Percentiles rank a stretch among this genome's conserved stretches.
phyloP scores from a whole-genome alignment of 495 filamentous ascomycete species.

The Aspergillus heteromorphus region DNA sequence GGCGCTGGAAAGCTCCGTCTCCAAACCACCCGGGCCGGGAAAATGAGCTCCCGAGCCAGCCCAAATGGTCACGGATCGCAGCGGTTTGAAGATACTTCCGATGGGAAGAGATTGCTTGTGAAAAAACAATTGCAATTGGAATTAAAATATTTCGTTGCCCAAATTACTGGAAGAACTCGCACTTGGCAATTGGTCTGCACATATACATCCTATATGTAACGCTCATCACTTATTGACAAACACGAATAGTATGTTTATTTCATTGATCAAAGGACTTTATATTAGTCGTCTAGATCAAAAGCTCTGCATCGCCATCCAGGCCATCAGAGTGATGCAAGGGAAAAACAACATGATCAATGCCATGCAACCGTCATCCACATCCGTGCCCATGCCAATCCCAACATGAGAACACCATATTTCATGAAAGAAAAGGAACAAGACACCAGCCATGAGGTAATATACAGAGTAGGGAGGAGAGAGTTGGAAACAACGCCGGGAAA shows the following conservation, averaged over 20 bases:
- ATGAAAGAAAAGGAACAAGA: constrained; percentile 7
- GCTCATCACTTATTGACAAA: no score
- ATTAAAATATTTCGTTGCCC: no score
- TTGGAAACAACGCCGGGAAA: constrained; percentile 16
- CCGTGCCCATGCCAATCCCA: constrained; percentile 11
- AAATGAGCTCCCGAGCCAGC: neutral
- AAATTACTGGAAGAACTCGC: no score
- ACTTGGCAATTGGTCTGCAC: no score
- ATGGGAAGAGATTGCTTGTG: neutral
- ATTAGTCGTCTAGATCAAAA: constrained; percentile 8
- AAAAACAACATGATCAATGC: constrained; percentile 11
- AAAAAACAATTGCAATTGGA: no score
- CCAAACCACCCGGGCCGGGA: neutral
- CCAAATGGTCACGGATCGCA: neutral
- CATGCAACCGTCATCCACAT: constrained; percentile 9
- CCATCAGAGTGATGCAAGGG: constrained; percentile 2
- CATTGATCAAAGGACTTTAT: neutral
- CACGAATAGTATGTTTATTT: no score
- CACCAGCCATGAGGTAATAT: constrained; percentile 23
- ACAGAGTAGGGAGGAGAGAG: constrained; percentile 36
- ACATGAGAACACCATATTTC: constrained; percentile 7
- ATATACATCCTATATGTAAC: no score
- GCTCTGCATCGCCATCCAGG: neutral
- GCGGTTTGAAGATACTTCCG: neutral
- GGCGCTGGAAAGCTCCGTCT: neutral